A percentile compares a stretch with the other conserved stretches of the same genome.
Conservation (phyloP, 169 alveolate genomes). For the Plasmodium sp. region DNA sequence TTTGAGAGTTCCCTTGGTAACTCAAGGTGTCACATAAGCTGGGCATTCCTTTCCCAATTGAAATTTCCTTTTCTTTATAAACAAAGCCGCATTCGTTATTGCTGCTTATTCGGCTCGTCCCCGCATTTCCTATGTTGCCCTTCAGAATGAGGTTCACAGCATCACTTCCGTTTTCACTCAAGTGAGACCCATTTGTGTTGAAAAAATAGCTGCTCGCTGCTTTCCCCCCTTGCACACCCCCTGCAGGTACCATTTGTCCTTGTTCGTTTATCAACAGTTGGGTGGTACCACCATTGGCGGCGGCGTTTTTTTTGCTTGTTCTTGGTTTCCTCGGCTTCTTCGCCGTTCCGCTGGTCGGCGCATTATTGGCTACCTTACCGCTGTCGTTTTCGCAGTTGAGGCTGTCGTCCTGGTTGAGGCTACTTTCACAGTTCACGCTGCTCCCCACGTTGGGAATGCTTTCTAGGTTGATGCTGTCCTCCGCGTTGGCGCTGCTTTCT, state of each 20-base stretch:
- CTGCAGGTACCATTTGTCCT: not conserved
- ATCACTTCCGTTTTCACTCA: not conserved
- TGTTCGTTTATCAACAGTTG: not conserved
- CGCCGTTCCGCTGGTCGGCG: not conserved
- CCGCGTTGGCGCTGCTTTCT: not conserved
- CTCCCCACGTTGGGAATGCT: not conserved
- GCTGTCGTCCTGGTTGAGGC: not conserved
- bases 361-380: not conserved
- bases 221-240: not conserved
- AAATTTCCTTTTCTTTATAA: not conserved
- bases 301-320: not conserved
- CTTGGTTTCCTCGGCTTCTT: constrained; percentile 22
- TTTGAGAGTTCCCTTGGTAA: not conserved
- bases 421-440: not conserved
- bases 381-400: not conserved
- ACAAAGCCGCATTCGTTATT: not conserved
- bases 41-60: not conserved
- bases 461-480: not conserved
- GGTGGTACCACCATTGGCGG: not conserved
- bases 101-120: not conserved
- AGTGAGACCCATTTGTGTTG: not conserved
- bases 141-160: not conserved
- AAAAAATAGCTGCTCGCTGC: not conserved
- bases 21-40: not conserved
- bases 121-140: not conserved